phyloP scores from a whole-genome alignment of 2,329 filamentous ascomycete species.

The Myriosclerotinia scirpicola region DNA sequence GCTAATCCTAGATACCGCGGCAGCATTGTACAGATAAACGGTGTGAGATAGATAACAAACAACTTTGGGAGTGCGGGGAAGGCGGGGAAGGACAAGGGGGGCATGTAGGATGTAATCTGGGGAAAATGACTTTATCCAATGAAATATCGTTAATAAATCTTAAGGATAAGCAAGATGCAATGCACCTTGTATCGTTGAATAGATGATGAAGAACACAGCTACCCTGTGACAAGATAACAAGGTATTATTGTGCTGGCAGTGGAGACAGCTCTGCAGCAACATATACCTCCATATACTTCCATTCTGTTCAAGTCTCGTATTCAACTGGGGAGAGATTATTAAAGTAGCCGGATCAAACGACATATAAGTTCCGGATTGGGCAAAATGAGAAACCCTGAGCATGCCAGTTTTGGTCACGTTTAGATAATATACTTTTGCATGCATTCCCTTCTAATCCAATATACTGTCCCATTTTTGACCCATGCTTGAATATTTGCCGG shows the following conservation, averaged over 20 bases:
- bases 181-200: not conserved
- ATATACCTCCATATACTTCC: not conserved
- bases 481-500: not conserved
- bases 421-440: not conserved
- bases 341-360: not conserved
- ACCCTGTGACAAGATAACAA: too few relatives aligned
- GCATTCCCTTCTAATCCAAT: too few relatives aligned
- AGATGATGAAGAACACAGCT: too few relatives aligned
- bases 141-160: not conserved
- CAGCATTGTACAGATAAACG: not conserved
- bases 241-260: too few relatives aligned
- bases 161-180: not conserved
- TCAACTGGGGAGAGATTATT: too few relatives aligned
- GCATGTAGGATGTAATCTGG: not conserved
- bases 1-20: not conserved
- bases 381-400: not conserved
- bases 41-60: not conserved
- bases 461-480: not conserved
- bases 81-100: slow-evolving; percentile 3
- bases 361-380: not conserved
- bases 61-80: not conserved
- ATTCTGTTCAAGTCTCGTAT: not conserved
- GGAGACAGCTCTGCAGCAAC: not conserved
- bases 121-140: not conserved
- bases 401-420: not conserved